phyloP scores from a whole-genome alignment of 345 rosid species.

The Eucalyptus rudis region DNA sequence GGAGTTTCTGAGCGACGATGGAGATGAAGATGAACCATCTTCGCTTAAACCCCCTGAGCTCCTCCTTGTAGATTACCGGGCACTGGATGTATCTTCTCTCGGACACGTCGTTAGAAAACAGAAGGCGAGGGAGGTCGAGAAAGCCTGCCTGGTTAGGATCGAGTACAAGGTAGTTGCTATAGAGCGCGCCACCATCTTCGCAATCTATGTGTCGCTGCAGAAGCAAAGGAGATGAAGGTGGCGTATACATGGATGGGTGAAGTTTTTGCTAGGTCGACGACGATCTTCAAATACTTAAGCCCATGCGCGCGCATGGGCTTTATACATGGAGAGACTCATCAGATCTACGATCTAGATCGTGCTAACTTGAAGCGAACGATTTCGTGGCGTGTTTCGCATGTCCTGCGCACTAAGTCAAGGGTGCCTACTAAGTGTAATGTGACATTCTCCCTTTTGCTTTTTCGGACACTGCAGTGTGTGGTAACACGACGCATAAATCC shows the following conservation, averaged over 20 bases:
- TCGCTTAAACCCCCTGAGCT: constrained; percentile 3
- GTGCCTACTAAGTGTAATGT: neutral
- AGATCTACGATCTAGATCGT: neutral
- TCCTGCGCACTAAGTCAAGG: neutral
- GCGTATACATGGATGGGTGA: neutral
- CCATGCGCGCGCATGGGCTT: neutral
- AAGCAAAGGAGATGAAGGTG: neutral
- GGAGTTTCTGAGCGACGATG: constrained; percentile 20
- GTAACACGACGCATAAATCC: neutral
- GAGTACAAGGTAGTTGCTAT: constrained; percentile 6
- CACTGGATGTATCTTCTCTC: constrained; percentile 7
- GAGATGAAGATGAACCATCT: constrained; percentile 48
- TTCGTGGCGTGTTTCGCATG: neutral
- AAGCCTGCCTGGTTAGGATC: constrained; percentile 28
- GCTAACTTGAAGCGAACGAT: neutral
- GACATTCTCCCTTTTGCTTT: neutral
- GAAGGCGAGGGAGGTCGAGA: constrained; percentile 16
- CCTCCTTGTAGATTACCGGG: neutral
- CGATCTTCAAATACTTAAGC: neutral
- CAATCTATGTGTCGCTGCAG: neutral
- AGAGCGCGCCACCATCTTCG: neutral
- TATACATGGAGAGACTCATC: neutral
- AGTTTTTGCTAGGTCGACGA: neutral
- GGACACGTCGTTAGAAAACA: constrained; percentile 5
- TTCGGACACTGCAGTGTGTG: neutral